phyloP scores from a whole-genome alignment of 352 stramenopile genomes.

The Phytophthora sp. region DNA sequence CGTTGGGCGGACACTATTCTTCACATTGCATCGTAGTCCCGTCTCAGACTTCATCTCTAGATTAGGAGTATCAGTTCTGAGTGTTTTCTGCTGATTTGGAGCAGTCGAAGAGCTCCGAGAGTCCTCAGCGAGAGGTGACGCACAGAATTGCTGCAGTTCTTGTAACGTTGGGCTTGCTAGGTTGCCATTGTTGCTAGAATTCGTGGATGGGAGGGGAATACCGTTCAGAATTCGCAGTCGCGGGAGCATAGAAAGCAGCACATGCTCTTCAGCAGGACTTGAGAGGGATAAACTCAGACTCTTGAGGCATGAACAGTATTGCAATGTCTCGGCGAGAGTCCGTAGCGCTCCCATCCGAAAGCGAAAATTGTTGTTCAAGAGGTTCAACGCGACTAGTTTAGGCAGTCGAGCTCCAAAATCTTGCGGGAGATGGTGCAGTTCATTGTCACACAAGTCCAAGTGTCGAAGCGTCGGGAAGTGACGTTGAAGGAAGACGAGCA shows the following conservation, averaged over 20 bases:
- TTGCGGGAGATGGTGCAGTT: conserved; percentile 42
- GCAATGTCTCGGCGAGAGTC: conserved; percentile 49
- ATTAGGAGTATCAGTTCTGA: conserved; percentile 2
- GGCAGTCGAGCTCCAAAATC: conserved; percentile 50
- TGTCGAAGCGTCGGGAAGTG: conserved; percentile 58
- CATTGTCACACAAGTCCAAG: conserved; percentile 67
- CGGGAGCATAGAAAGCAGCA: conserved; percentile 63
- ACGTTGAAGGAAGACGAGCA: conserved; percentile 43
- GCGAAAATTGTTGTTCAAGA: conserved; percentile 57
- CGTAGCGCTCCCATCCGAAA: conserved; percentile 42
- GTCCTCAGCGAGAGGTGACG: conserved; percentile 20
- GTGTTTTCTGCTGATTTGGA: neutral
- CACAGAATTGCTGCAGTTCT: conserved; percentile 34
- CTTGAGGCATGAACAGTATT: conserved; percentile 55
- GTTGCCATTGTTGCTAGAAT: conserved; percentile 15
- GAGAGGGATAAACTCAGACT: conserved; percentile 63
- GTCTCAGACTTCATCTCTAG: neutral
- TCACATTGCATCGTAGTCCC: conserved; percentile 19
- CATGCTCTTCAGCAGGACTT: conserved; percentile 60
- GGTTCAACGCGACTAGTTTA: conserved; percentile 64
- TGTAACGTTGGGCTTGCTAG: conserved; percentile 33
- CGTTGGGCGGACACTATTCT: conserved; percentile 54
- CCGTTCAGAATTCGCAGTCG: conserved; percentile 69
- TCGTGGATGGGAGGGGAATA: conserved; percentile 32
- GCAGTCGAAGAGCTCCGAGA: conserved; percentile 1